Percentiles rank a stretch among this genome's conserved stretches.
Conservation (phyloP, 2,329 filamentous ascomycete species). For the Shiraia sp. region DNA sequence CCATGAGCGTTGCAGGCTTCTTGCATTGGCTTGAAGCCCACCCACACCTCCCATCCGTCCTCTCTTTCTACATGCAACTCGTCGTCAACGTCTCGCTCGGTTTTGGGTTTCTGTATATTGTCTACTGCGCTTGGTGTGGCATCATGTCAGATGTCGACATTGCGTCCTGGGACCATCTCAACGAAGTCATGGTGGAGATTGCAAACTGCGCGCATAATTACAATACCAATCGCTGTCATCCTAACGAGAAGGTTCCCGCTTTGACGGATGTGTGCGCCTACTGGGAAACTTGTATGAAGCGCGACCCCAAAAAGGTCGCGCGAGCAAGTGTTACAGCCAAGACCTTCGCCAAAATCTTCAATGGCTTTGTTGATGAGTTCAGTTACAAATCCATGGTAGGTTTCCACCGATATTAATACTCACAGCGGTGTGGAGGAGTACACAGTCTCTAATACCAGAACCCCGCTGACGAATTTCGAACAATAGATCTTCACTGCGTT, state of each 20-base stretch:
- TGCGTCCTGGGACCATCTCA: conserved; percentile 69
- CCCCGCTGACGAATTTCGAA: conserved; percentile 17
- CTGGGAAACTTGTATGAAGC: conserved; percentile 87
- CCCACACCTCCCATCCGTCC: conserved; percentile 66
- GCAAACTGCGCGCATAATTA: conserved; percentile 74
- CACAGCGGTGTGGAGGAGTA: background rate
- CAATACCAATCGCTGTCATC: conserved; percentile 73
- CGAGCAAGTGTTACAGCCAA: conserved; percentile 80
- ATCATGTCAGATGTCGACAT: conserved; percentile 76
- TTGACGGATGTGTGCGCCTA: conserved; percentile 73
- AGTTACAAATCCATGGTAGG: conserved; percentile 77
- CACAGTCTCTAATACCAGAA: background rate
- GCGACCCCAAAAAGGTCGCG: conserved; percentile 77
- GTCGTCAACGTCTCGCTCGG: conserved; percentile 68
- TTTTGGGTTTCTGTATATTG: conserved; percentile 63
- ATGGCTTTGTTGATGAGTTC: conserved; percentile 89
- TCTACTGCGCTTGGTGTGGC: conserved; percentile 70
- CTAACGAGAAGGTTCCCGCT: conserved; percentile 69
- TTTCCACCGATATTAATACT: conserved; percentile 7
- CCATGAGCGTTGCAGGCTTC: conserved; percentile 50
- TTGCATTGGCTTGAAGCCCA: conserved; percentile 67
- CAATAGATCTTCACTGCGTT: conserved; percentile 54
- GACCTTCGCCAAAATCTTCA: conserved; percentile 90
- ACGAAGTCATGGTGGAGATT: conserved; percentile 73
- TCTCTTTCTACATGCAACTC: conserved; percentile 69